A percentile compares a stretch with the other conserved stretches of the same genome.
These are phyloP conservation scores for Candida fluviatilis DNA, from an alignment of 805 yeast genomes.

Conservation along the genomic window DNA sequence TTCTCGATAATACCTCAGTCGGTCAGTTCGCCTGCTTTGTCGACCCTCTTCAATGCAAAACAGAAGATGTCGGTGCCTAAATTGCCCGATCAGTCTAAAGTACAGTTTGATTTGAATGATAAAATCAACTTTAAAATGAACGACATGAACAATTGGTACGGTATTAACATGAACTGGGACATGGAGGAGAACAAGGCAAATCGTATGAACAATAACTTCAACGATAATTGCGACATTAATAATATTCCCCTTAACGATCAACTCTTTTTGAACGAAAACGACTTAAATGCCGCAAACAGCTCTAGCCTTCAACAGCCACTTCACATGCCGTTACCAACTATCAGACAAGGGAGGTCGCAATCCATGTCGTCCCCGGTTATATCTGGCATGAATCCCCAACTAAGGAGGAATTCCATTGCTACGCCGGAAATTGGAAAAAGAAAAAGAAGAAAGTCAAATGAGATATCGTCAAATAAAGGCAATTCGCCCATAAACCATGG, in stretches of 20 bases:
- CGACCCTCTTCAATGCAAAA: constrained; percentile 7
- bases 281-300: not conserved
- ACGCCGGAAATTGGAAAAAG: constrained; percentile 1
- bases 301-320: not conserved
- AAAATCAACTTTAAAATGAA: constrained; percentile 5
- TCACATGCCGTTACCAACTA: not conserved
- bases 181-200: not conserved
- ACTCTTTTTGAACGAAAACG: not conserved
- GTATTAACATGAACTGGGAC: not conserved
- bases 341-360: constrained; percentile 4
- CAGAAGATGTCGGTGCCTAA: constrained; percentile 1
- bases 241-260: not conserved
- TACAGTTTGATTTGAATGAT: constrained; percentile 2
- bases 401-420: constrained; percentile 2
- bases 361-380: constrained; percentile 2
- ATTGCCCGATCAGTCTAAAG: constrained; percentile 3
- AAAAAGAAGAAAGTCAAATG: constrained; percentile 5
- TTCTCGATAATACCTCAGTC: constrained; percentile 11
- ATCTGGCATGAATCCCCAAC: not conserved
- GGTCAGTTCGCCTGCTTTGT: constrained; percentile 16
- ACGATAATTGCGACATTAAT: not conserved
- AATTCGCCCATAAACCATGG: not conserved
- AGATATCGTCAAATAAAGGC: not conserved
- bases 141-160: constrained; percentile 1
- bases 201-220: not conserved